These are phyloP conservation scores for Coniochaeta ligniaria DNA, from an alignment of 2,329 filamentous ascomycete genomes.

Conservation along the genomic window DNA sequence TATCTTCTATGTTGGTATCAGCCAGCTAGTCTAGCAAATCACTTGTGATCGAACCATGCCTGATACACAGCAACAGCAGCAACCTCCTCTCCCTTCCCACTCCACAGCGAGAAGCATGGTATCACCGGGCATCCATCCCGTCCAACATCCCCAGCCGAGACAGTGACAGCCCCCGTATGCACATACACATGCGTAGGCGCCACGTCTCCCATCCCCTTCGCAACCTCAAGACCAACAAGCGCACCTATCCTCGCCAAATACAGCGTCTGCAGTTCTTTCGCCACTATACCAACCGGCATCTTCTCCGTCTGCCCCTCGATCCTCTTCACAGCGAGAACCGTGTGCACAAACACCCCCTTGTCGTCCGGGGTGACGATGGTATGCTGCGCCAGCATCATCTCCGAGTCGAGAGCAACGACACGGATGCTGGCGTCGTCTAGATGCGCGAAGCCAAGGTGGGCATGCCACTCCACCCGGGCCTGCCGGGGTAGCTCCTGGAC, in stretches of 20 bases:
- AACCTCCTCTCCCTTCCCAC: background rate
- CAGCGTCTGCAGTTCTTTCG: slow-evolving; percentile 3
- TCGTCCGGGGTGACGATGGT: background rate
- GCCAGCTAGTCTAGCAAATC: background rate
- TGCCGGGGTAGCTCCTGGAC: slow-evolving; percentile 69
- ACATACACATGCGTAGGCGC: background rate
- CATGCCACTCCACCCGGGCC: slow-evolving; percentile 79
- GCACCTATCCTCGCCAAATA: background rate
- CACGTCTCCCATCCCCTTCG: background rate
- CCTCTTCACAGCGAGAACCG: background rate
- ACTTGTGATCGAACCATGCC: background rate
- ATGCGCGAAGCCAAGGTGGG: slow-evolving; percentile 49
- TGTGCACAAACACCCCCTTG: background rate
- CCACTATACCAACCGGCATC: background rate
- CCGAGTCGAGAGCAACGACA: background rate
- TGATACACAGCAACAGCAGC: slow-evolving; percentile 1
- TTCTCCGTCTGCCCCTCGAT: background rate
- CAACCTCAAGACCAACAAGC: background rate
- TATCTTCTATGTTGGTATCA: background rate
- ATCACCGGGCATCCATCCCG: background rate
- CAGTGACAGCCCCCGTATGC: background rate
- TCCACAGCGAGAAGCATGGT: background rate
- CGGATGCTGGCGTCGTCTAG: slow-evolving; percentile 10
- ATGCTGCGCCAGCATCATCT: background rate
- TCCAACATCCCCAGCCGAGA: background rate